Conservation (phyloP, 2,329 filamentous ascomycete species). For the Triangularia verruculosa region DNA sequence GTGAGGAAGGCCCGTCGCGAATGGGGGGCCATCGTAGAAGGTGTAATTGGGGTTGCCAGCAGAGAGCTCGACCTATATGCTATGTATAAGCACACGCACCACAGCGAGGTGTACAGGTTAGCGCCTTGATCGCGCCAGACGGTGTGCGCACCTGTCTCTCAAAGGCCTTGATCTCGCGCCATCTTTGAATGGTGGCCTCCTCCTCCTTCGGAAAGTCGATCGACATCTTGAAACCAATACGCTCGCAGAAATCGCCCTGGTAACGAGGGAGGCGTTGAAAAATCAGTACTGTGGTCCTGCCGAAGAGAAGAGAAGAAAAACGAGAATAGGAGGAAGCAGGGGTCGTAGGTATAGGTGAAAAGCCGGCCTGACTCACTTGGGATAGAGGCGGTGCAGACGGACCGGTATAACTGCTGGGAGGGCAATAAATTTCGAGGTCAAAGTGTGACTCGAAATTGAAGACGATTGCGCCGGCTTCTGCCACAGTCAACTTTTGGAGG, state of each 20-base stretch:
- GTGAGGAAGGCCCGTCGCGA: constrained; percentile 58
- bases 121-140: background rate
- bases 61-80: constrained; percentile 66
- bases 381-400: background rate
- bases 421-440: constrained; percentile 10
- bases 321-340: background rate
- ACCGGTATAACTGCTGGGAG: background rate
- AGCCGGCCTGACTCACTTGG: constrained; percentile 16
- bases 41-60: constrained; percentile 81
- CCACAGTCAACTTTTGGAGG: constrained; percentile 14
- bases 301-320: background rate
- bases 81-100: background rate
- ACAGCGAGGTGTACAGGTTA: background rate
- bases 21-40: constrained; percentile 88
- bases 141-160: constrained; percentile 55
- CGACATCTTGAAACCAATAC: constrained; percentile 54
- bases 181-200: constrained; percentile 77
- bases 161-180: constrained; percentile 92
- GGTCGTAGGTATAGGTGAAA: background rate
- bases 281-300: background rate
- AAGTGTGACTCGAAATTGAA: constrained; percentile 22
- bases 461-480: constrained; percentile 2
- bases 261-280: background rate
- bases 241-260: background rate
- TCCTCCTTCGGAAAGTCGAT: constrained; percentile 94